Percentiles rank a stretch among this genome's conserved stretches.
Conservation (phyloP, 805 yeast species). For the Candida ovalis region DNA sequence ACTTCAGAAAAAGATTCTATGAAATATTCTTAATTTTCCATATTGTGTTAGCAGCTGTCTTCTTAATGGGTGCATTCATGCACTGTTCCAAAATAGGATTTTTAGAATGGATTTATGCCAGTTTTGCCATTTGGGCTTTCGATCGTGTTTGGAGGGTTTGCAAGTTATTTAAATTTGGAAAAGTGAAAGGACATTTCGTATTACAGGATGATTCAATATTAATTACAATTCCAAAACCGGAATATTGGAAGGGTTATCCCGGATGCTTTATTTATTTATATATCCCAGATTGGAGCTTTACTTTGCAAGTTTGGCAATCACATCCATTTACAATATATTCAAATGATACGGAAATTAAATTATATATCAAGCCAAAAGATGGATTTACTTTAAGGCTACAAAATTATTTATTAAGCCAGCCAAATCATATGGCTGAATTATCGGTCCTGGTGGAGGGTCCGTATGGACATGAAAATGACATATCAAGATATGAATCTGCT, state of each 20-base stretch:
- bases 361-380: slow-evolving; percentile 44
- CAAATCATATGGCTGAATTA: slow-evolving; percentile 15
- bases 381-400: slow-evolving; percentile 44
- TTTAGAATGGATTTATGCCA: slow-evolving; percentile 37
- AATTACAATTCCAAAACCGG: slow-evolving; percentile 39
- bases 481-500: slow-evolving; percentile 38
- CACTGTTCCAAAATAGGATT: slow-evolving; percentile 40
- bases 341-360: slow-evolving; percentile 26
- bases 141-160: slow-evolving; percentile 38
- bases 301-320: slow-evolving; percentile 52
- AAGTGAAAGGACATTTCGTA: slow-evolving; percentile 14
- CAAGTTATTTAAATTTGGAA: slow-evolving; percentile 32
- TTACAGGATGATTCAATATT: slow-evolving; percentile 18
- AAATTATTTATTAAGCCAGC: slow-evolving; percentile 21
- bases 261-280: slow-evolving; percentile 60
- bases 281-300: slow-evolving; percentile 30
- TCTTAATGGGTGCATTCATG: slow-evolving; percentile 44
- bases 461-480: slow-evolving; percentile 43
- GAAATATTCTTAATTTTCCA: slow-evolving; percentile 43
- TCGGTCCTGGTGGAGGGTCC: slow-evolving; percentile 49
- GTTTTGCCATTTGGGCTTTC: slow-evolving; percentile 37
- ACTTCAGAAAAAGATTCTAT: slow-evolving; percentile 43
- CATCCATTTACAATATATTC: slow-evolving; percentile 55
- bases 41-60: slow-evolving; percentile 40
- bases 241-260: slow-evolving; percentile 44